Percentiles rank a stretch among this genome's conserved stretches.
These are phyloP conservation scores for Phytophthora agathidicida DNA, from an alignment of 352 stramenopile species.

Conservation along the genomic window DNA sequence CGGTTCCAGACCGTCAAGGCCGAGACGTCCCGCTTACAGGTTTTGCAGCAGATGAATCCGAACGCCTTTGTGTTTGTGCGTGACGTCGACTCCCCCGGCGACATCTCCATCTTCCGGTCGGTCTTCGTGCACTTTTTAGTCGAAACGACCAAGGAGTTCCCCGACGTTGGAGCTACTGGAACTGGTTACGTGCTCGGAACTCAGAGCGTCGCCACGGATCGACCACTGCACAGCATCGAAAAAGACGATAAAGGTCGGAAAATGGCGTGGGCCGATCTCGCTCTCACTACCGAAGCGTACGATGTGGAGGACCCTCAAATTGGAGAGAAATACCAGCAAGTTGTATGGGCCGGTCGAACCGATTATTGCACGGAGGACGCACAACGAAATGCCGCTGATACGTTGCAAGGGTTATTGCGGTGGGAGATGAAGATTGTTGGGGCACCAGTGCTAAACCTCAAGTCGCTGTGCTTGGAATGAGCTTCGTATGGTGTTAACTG, in stretches of 20 bases:
- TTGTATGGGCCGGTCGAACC: constrained; percentile 34
- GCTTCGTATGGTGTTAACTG: neutral
- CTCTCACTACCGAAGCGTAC: constrained; percentile 40
- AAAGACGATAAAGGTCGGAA: constrained; percentile 3
- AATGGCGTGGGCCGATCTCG: constrained; percentile 10
- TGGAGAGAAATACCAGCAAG: constrained; percentile 24
- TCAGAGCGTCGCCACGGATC: constrained; percentile 29
- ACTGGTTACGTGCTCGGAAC: constrained; percentile 40
- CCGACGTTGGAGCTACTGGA: neutral
- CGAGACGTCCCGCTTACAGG: constrained; percentile 34
- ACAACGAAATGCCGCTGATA: constrained; percentile 40
- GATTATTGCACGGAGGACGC: constrained; percentile 39
- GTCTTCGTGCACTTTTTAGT: constrained; percentile 44
- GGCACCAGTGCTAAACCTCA: constrained; percentile 20
- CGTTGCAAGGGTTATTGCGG: constrained; percentile 34
- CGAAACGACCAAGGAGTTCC: constrained; percentile 12
- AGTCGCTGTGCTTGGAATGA: neutral
- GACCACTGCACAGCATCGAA: neutral
- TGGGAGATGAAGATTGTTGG: constrained; percentile 41
- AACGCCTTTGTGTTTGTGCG: constrained; percentile 39
- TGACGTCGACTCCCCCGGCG: constrained; percentile 36
- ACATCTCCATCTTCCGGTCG: constrained; percentile 34
- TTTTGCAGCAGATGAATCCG: constrained; percentile 34
- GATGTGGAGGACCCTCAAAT: constrained; percentile 20
- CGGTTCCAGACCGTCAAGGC: constrained; percentile 39